Percentiles rank a stretch among this genome's conserved stretches.
phyloP scores from a whole-genome alignment of 2,329 filamentous ascomycete genomes.

The Huntiella decipiens region DNA sequence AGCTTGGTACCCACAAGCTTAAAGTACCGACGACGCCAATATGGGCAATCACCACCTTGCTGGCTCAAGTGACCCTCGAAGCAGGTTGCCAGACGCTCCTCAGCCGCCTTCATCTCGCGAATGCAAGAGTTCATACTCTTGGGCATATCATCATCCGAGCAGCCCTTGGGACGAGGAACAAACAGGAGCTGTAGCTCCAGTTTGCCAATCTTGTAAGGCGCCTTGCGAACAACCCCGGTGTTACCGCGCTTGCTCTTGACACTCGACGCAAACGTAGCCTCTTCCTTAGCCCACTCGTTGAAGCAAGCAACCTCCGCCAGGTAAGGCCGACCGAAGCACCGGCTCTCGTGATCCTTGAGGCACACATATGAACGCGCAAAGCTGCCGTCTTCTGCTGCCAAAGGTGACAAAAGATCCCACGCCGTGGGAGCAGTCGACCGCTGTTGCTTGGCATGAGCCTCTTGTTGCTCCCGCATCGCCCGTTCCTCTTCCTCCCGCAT shows the following conservation, averaged over 20 bases:
- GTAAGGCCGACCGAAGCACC: constrained; percentile 75
- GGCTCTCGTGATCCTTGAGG: constrained; percentile 75
- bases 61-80: constrained; percentile 87
- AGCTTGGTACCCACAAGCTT: constrained; percentile 79
- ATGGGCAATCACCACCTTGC: constrained; percentile 96
- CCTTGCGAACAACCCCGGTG: constrained; percentile 52
- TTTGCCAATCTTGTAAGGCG: constrained; percentile 94
- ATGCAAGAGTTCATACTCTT: constrained; percentile 98
- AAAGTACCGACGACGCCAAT: constrained; percentile 96
- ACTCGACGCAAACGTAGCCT: constrained; percentile 57
- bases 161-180: constrained; percentile 75
- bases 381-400: constrained; percentile 80
- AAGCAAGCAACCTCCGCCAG: constrained; percentile 84
- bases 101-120: constrained; percentile 77
- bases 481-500: constrained; percentile 70
- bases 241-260: constrained; percentile 83
- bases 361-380: constrained; percentile 90
- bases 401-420: constrained; percentile 71
- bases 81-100: constrained; percentile 55
- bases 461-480: constrained; percentile 40
- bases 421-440: constrained; percentile 46
- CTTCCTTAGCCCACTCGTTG: constrained; percentile 95
- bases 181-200: constrained; percentile 86
- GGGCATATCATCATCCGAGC: constrained; percentile 87
- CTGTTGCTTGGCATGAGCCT: constrained; percentile 45